Percentiles rank a stretch among this genome's conserved stretches.
These are phyloP conservation scores for Cryoendolithus antarcticus DNA, from an alignment of 2,329 filamentous ascomycete genomes.

Conservation along the genomic window DNA sequence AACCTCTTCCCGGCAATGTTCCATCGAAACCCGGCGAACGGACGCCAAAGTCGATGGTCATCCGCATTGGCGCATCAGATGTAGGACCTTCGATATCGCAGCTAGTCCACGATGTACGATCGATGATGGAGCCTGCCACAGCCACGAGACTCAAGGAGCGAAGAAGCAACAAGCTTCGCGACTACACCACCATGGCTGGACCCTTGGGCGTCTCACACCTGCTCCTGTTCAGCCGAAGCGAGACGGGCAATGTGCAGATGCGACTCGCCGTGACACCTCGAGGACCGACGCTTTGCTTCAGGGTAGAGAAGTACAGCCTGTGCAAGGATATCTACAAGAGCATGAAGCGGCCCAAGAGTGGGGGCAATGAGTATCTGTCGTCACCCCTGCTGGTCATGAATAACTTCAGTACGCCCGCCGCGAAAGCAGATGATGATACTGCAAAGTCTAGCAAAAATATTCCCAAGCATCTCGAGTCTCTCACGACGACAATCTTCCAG, in stretches of 20 bases:
- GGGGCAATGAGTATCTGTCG: slow-evolving; percentile 63
- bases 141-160: slow-evolving; percentile 82
- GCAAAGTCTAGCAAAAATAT: slow-evolving; percentile 43
- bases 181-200: slow-evolving; percentile 92
- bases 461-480: slow-evolving; percentile 86
- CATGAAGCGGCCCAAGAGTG: slow-evolving; percentile 68
- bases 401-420: slow-evolving; percentile 58
- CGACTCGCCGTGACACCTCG: slow-evolving; percentile 76
- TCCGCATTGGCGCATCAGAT: slow-evolving; percentile 87
- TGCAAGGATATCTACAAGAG: slow-evolving; percentile 80
- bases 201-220: slow-evolving; percentile 87
- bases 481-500: slow-evolving; percentile 89
- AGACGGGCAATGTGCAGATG: slow-evolving; percentile 83
- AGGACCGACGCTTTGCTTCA: slow-evolving; percentile 86
- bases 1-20: slow-evolving; percentile 35
- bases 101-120: slow-evolving; percentile 77
- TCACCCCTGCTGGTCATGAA: slow-evolving; percentile 97
- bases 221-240: slow-evolving; percentile 81
- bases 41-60: slow-evolving; percentile 93
- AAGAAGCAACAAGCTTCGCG: slow-evolving; percentile 72
- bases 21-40: slow-evolving; percentile 47
- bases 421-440: slow-evolving; percentile 24
- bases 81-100: slow-evolving; percentile 86
- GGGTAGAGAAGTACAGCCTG: slow-evolving; percentile 87
- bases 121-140: slow-evolving; percentile 92